Evolutionary conservation across 108 stramenopile species (phyloP).

Genomic region (Nitzschia sp.): DNA sequence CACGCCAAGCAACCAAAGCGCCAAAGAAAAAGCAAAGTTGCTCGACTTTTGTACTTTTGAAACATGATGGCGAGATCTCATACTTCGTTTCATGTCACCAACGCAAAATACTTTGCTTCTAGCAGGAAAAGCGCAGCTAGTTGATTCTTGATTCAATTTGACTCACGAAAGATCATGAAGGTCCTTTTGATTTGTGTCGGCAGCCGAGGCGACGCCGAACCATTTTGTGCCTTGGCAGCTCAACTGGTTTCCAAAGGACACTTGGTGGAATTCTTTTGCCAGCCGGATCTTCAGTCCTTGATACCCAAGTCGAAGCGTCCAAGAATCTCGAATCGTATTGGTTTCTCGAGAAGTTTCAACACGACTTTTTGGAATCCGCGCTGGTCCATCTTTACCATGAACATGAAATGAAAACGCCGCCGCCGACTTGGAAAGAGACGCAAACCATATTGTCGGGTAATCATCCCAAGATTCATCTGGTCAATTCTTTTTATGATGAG

Average conservation of each 20-base stretch:
- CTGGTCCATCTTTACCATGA: not conserved
- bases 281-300: conserved; percentile 15
- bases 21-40: no score
- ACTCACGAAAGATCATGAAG: conserved; percentile 27
- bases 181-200: conserved; percentile 27
- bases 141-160: no score
- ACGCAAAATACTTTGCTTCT: no score
- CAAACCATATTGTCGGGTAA: conserved; percentile 19
- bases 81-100: no score
- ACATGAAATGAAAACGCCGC: not conserved
- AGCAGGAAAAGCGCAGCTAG: no score
- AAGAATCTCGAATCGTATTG: conserved; percentile 18
- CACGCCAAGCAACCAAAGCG: no score
- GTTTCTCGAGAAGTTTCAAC: conserved; percentile 19
- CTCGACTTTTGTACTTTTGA: no score
- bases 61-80: no score
- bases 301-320: not conserved
- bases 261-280: conserved; percentile 23
- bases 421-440: not conserved
- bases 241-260: conserved; percentile 9
- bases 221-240: conserved; percentile 26
- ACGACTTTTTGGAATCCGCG: conserved; percentile 21
- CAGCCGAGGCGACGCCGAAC: conserved; percentile 32
- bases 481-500: conserved; percentile 19
- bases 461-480: conserved; percentile 7